Base-by-base conservation (phyloP, 2,329 filamentous ascomycete genomes). In the Fusarium brachygibbosum region DNA sequence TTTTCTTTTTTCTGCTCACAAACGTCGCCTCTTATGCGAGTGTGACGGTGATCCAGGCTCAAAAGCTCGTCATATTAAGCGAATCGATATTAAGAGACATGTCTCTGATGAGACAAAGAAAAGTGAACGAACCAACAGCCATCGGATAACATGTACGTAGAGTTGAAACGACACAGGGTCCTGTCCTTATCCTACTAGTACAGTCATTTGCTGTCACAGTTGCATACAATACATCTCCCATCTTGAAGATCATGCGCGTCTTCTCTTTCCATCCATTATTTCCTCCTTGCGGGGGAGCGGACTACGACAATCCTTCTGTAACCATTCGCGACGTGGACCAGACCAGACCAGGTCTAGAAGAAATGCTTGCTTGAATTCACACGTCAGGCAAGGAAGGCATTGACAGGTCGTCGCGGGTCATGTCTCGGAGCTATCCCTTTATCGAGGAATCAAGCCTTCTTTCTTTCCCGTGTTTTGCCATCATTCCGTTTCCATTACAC, bases 381-480 rank as follows among this genome's bases (percentile, higher is more conserved):
- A 50, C 42, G 21, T 58, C 50, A 60, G 23, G 23, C 23, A 25
- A 25, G 23, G 23, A 25, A 52, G 35, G 57, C 35, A 48, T 54
- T 48, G 25, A 45, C 42, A 45, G 25, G 23, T 49, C 19, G 23
- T 49, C 19, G 42, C 50, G 52, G 60, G 63, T 38, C 48, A 17
- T 69, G 56, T 60, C 49, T 74, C 68, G 72, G 72, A 61, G 46
- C 66, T 60, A 66, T 62, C 52, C 37, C 37, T 44, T 53, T 44
- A 50, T 62, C 55, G 34, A 59, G 50, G 48, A 35, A 35, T 14
- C 14, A 35, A 11, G 16, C 10, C 17, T 44, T 38, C n/a, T 7
- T 25, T 25, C 25, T 19, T 29, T 19, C 25, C 25, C n/a, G 34
- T 23, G 16, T 49, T 14, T 23, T 34, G 48, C 17, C 48, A 31